Evolutionary conservation across 371 early-diverging fungal genomes (phyloP), one percentile per base, ranked within the genome.

Genomic region (Mucor piriformis): DNA sequence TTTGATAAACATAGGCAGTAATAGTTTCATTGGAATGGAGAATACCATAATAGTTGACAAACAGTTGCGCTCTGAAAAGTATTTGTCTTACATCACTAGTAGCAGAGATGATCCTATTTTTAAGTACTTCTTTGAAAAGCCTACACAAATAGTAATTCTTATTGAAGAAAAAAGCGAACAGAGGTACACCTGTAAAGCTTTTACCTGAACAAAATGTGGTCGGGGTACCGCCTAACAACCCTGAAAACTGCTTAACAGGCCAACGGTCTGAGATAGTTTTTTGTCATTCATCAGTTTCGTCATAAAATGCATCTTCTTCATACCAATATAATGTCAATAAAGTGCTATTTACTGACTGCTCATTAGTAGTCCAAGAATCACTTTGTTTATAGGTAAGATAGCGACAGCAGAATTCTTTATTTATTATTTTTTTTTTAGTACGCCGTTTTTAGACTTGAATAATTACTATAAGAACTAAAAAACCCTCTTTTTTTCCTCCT

Each of bases 401-500:
- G 0, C 42, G 42, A 42, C 42, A 42, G 42, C 42, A 42, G 42
- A 42, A 29, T 35, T 50, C 12, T 50, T 57, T 57, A 23, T 34
- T 51, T 51, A 44, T 44, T 51, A 35, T 15, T 37, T 47, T 59
- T 59, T 53, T 59, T 59, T 35, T 47, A 53, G 38, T 13, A 47
- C 0, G 53, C 53, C 35, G 48, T 40, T 50, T 61, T 54, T 40
- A 61, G 49, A 50, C 61, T 61, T 54, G 54, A 47, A 38, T 0
- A 27, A 54, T 18, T 59, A 29, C 21, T 49, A 54, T 54, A 61
- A 40, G 54, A 54, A 61, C 29, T 49, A 49, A 61, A 54, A 61
- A 61, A 33, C 51, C 61, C n/a, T 48, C 61, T 37, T 29, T 37
- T 54, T 54, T 61, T 61, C 62, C 62, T 50, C 1, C 46, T 37